Evolutionary conservation across 768 basidiomycete species (phyloP).

Genomic region (Serendipita sp.): DNA sequence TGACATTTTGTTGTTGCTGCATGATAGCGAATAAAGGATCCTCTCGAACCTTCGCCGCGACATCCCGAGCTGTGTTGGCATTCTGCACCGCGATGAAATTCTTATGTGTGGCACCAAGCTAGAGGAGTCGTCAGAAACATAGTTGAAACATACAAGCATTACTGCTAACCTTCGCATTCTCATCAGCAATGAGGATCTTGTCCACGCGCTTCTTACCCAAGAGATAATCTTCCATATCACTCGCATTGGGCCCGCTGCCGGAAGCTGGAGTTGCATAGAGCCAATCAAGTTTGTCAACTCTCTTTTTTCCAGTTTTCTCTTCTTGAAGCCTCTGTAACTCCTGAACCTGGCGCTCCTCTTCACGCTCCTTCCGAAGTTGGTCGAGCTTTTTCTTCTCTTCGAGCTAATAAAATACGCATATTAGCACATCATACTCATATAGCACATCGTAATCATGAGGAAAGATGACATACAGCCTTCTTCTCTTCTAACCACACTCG

Average conservation of each 20-base stretch:
- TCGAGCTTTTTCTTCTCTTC: conserved; percentile 98
- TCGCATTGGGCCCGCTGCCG: conserved; percentile 70
- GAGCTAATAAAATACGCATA: conserved; percentile 36
- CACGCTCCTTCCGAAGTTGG: conserved; percentile 92
- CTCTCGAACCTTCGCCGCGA: conserved; percentile 87
- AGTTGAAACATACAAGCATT: conserved; percentile 22
- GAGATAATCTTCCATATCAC: conserved; percentile 91
- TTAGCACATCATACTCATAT: conserved; percentile 9
- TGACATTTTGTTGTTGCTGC: conserved; percentile 89
- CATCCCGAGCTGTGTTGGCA: conserved; percentile 77
- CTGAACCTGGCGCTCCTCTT: conserved; percentile 91
- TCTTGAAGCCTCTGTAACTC: conserved; percentile 93
- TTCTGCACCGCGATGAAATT: conserved; percentile 91
- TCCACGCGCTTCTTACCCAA: conserved; percentile 97
- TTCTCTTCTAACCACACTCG: conserved; percentile 98
- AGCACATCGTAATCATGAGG: too few relatives aligned
- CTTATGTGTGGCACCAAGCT: conserved; percentile 79
- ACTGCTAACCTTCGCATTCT: conserved; percentile 56
- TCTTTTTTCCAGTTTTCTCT: conserved; percentile 86
- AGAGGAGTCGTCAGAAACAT: conserved; percentile 11
- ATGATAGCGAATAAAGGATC: conserved; percentile 97
- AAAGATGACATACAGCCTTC: conserved; percentile 54
- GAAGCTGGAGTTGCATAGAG: conserved; percentile 98
- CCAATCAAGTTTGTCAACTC: conserved; percentile 93
- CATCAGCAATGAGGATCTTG: conserved; percentile 82